Conservation (phyloP, 768 basidiomycete genomes). For the Pleurotus giganteus region DNA sequence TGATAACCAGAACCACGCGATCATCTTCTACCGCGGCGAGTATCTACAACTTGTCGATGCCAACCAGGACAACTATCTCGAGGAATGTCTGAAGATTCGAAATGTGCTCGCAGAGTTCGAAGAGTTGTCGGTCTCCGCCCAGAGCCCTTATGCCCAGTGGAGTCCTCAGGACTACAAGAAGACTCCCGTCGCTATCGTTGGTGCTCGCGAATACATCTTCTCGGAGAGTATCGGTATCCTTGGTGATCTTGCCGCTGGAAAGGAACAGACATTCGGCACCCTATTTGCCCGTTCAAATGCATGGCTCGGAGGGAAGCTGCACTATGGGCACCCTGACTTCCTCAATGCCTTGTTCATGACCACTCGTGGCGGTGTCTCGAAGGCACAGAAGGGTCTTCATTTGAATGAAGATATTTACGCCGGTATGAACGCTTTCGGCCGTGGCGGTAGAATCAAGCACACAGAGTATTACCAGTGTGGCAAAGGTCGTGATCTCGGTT, state of each 20-base stretch:
- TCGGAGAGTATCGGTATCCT: conserved; percentile 99
- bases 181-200: conserved; percentile 93
- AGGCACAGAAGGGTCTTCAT: conserved; percentile 98
- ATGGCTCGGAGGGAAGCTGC: conserved; percentile 97
- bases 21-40: conserved; percentile 99
- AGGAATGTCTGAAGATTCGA: conserved; percentile 98
- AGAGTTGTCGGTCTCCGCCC: conserved; percentile 79
- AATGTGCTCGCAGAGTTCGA: conserved; percentile 97
- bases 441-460: conserved; percentile 97
- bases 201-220: conserved; percentile 99
- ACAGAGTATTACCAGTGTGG: conserved; percentile 99
- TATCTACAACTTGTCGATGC: conserved; percentile 99
- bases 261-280: conserved; percentile 99
- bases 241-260: conserved; percentile 98
- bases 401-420: conserved; percentile 99
- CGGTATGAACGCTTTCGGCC: conserved; percentile 97
- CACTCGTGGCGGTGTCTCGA: conserved; percentile 96
- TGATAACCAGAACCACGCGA: conserved; percentile 99
- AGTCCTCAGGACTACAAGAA: conserved; percentile 73
- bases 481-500: conserved; percentile 97
- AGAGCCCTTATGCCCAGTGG: conserved; percentile 92
- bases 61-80: conserved; percentile 99
- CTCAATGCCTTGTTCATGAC: conserved; percentile 97
- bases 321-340: conserved; percentile 99
- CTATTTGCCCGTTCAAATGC: conserved; percentile 94